These are phyloP conservation scores for Tuber aestivum DNA, from an alignment of 495 filamentous ascomycete genomes.

Conservation along the genomic window DNA sequence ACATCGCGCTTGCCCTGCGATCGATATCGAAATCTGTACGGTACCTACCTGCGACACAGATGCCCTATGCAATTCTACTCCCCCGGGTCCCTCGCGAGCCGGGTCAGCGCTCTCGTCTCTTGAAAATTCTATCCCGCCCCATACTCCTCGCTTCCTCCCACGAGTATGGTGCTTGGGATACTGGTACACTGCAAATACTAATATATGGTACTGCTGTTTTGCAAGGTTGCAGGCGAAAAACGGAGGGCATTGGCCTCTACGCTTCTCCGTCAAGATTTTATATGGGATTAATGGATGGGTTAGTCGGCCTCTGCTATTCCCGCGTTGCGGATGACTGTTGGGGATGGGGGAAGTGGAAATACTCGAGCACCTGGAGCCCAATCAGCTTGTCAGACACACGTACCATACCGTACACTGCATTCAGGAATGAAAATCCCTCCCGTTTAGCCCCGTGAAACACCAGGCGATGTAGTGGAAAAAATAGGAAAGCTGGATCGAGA, in stretches of 20 bases:
- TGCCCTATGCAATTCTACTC: neutral
- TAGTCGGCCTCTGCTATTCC: constrained; percentile 6
- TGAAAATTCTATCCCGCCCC: neutral
- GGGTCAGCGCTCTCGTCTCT: neutral
- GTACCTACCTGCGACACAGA: neutral
- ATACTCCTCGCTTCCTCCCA: neutral
- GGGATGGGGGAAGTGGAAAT: constrained; percentile 12
- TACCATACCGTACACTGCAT: constrained; percentile 17
- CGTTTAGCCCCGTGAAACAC: constrained; percentile 24
- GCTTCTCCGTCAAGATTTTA: neutral
- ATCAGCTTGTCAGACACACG: constrained; percentile 22
- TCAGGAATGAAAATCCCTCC: constrained; percentile 35
- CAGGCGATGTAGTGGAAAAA: constrained; percentile 25
- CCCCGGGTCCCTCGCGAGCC: neutral
- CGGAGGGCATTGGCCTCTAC: neutral
- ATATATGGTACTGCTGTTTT: neutral
- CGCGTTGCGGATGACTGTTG: constrained; percentile 15
- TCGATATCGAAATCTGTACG: neutral
- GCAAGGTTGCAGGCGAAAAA: neutral
- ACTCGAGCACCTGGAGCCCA: constrained; percentile 18
- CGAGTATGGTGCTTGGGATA: neutral
- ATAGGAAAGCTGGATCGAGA: constrained; percentile 18
- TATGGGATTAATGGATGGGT: neutral
- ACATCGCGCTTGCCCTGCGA: neutral
- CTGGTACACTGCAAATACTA: neutral